Evolutionary conservation across 345 rosid species (phyloP).

Genomic region (Populus nigra): DNA sequence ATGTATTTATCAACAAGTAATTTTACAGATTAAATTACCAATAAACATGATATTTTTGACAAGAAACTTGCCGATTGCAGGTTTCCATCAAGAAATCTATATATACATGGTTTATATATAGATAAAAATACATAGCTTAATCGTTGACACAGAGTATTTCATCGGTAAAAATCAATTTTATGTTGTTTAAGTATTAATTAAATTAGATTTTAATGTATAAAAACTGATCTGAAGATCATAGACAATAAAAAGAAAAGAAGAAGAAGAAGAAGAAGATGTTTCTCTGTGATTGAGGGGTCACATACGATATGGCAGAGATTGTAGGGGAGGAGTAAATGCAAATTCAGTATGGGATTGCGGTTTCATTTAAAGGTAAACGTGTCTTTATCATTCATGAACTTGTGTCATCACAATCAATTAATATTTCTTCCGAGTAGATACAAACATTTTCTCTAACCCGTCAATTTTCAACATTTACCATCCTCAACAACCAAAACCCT

Average conservation of each 20-base stretch:
- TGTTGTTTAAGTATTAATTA: no score
- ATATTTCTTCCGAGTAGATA: conserved; percentile 5
- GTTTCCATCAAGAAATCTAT: no score
- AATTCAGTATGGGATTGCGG: conserved; percentile 37
- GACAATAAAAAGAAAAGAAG: no score
- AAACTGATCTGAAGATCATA: neutral
- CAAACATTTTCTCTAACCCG: conserved; percentile 21
- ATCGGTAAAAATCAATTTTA: no score
- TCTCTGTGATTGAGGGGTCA: neutral
- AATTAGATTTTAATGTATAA: neutral
- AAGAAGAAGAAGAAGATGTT: neutral
- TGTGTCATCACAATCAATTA: conserved; percentile 11
- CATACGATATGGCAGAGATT: neutral
- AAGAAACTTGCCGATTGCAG: no score
- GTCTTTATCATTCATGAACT: conserved; percentile 2
- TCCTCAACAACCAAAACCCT: conserved; percentile 28
- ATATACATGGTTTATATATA: no score
- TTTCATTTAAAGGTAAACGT: conserved; percentile 21
- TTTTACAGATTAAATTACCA: no score
- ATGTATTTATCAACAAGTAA: no score
- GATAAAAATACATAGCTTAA: no score
- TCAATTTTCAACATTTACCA: conserved; percentile 47
- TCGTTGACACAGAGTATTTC: no score
- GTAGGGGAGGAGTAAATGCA: conserved; percentile 26
- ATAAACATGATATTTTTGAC: no score